Conservation (phyloP, 2,329 filamentous ascomycete species). For the Cytospora mali region DNA sequence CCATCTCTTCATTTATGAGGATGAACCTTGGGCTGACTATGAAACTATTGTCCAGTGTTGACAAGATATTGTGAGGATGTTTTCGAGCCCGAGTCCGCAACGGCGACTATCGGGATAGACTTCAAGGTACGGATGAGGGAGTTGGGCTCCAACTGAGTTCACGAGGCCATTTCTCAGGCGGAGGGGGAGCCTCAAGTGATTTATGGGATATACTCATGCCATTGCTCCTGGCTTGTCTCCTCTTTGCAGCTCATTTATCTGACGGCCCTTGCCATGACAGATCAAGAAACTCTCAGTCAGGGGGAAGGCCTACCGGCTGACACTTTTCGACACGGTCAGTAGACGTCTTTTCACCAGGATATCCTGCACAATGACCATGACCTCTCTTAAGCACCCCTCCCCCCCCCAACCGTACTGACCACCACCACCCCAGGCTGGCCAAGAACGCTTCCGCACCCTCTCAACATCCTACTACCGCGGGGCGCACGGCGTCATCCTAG, state of each 20-base stretch:
- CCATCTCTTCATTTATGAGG: neutral
- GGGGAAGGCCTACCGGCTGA: slow-evolving; percentile 54
- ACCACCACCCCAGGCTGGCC: slow-evolving; percentile 42
- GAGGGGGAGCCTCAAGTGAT: neutral
- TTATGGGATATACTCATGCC: neutral
- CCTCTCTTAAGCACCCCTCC: neutral
- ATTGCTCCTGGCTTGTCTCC: neutral
- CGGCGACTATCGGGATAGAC: slow-evolving; percentile 60
- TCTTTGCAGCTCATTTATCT: neutral
- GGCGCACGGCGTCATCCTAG: slow-evolving; percentile 52
- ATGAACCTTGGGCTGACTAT: neutral
- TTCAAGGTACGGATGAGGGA: slow-evolving; percentile 48
- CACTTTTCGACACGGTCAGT: slow-evolving; percentile 55
- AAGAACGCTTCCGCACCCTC: slow-evolving; percentile 53
- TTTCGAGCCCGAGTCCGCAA: slow-evolving; percentile 57
- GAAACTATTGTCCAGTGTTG: slow-evolving; percentile 43
- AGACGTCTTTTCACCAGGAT: too few species aligned
- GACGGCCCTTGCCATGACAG: slow-evolving; percentile 35
- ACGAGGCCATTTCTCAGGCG: neutral
- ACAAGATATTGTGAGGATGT: slow-evolving; percentile 60
- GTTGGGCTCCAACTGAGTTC: neutral
- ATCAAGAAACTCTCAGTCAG: slow-evolving; percentile 56
- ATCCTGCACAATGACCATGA: too few species aligned
- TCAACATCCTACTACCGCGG: slow-evolving; percentile 55
- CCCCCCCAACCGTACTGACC: slow-evolving; percentile 6